phyloP scores from a whole-genome alignment of 371 early-diverging fungal species.

The Lichtheimia ornata region DNA sequence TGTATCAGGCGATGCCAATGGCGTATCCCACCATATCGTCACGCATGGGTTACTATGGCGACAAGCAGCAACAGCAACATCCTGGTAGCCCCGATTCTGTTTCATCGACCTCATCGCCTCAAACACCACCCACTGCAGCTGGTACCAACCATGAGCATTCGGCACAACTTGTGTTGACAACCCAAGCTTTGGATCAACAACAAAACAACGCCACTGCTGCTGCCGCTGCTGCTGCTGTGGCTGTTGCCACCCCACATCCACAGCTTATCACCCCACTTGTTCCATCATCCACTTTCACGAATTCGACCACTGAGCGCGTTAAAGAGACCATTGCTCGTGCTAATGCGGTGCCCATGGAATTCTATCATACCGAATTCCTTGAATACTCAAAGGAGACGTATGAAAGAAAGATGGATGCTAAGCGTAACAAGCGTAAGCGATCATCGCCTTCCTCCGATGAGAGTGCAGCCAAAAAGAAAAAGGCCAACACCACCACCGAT shows the following conservation, averaged over 20 bases:
- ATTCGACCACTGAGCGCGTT: conserved; percentile 39
- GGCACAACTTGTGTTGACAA: background rate
- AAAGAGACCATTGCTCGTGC: conserved; percentile 49
- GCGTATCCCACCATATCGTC: conserved; percentile 17
- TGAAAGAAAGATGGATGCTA: conserved; percentile 39
- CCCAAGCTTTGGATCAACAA: background rate
- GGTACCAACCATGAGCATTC: background rate
- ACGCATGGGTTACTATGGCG: conserved; percentile 31
- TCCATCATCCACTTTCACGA: conserved; percentile 15
- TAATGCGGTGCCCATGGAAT: conserved; percentile 46
- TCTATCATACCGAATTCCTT: conserved; percentile 49
- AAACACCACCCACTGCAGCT: conserved; percentile 20
- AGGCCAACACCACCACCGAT: background rate
- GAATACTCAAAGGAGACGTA: conserved; percentile 50
- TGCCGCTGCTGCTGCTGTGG: background rate
- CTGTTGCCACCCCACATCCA: background rate
- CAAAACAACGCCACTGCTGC: conserved; percentile 5
- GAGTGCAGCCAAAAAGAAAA: background rate
- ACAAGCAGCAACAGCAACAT: conserved; percentile 7
- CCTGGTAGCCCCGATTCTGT: conserved; percentile 39
- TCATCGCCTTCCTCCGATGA: conserved; percentile 6
- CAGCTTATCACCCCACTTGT: conserved; percentile 10
- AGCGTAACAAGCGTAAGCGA: conserved; percentile 41
- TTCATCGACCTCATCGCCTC: conserved; percentile 25
- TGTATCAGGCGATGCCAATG: conserved; percentile 20